Percentiles rank a stretch among this genome's conserved stretches.
Evolutionary conservation across 164 flowering plant species (phyloP).

Genomic region (Aristolochia fimbriata): DNA sequence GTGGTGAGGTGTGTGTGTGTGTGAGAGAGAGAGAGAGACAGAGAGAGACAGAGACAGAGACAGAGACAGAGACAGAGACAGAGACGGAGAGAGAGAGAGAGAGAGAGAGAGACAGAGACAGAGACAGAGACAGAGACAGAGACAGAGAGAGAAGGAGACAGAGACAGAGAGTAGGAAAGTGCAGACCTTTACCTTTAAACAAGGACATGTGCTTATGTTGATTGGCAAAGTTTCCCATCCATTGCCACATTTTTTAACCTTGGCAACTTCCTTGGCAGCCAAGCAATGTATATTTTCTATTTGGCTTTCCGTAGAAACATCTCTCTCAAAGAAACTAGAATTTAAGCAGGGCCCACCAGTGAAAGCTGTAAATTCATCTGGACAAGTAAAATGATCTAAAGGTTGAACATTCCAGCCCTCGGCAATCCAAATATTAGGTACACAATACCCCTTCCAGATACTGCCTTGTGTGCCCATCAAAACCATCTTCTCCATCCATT

Average conservation of each 20-base stretch:
- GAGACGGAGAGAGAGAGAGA: too few species aligned
- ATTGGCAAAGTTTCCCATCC: conserved; percentile 27
- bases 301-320: conserved; percentile 9
- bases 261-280: conserved; percentile 42
- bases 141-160: too few species aligned
- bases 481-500: conserved; percentile 46
- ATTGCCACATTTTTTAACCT: conserved; percentile 54
- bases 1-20: too few species aligned
- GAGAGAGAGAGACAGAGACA: too few species aligned
- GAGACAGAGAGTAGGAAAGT: too few species aligned
- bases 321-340: conserved; percentile 14
- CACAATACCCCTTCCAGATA: conserved; percentile 56
- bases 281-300: conserved; percentile 34
- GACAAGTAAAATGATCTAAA: conserved; percentile 35
- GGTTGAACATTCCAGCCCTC: conserved; percentile 22
- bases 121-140: too few species aligned
- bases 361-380: conserved; percentile 45
- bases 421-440: conserved; percentile 39
- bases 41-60: too few species aligned
- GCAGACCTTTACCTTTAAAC: conserved; percentile 40
- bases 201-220: conserved; percentile 34
- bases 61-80: too few species aligned
- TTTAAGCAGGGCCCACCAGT: conserved; percentile 25
- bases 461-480: conserved; percentile 14
- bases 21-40: too few species aligned